These are phyloP conservation scores for Phlegmacium glaucopus DNA, from an alignment of 768 basidiomycete genomes.

Conservation along the genomic window DNA sequence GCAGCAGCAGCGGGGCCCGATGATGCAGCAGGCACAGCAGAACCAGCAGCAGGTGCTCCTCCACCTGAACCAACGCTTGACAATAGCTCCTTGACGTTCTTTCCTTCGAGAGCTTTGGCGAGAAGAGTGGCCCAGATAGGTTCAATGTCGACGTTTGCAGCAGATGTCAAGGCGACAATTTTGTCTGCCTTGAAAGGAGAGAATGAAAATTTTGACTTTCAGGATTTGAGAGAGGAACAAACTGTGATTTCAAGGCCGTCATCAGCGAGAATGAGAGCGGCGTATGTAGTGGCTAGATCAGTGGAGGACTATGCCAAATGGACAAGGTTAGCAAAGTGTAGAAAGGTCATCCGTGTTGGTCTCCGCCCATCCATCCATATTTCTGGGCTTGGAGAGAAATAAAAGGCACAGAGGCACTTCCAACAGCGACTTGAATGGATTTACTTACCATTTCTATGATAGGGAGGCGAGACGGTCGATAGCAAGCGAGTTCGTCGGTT, in stretches of 20 bases:
- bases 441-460: conserved; percentile 26
- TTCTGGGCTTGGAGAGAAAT: conserved; percentile 11
- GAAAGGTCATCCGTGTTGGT: conserved; percentile 18
- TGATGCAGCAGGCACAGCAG: conserved; percentile 50
- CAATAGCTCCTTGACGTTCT: conserved; percentile 94
- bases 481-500: no score
- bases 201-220: no score
- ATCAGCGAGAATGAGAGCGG: conserved; percentile 97
- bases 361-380: conserved; percentile 23
- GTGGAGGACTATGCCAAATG: conserved; percentile 35
- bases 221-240: conserved; percentile 22
- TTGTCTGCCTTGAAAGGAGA: conserved; percentile 74
- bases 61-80: conserved; percentile 94
- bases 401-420: conserved; percentile 7
- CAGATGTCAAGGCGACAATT: conserved; percentile 78
- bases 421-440: neutral
- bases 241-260: conserved; percentile 97
- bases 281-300: conserved; percentile 94
- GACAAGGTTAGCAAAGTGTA: neutral
- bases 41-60: conserved; percentile 72
- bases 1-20: conserved; percentile 63
- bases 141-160: conserved; percentile 85
- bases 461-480: neutral
- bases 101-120: conserved; percentile 96
- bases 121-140: conserved; percentile 97